phyloP scores from a whole-genome alignment of 805 yeast species.

The Ogataea glucozyma region DNA sequence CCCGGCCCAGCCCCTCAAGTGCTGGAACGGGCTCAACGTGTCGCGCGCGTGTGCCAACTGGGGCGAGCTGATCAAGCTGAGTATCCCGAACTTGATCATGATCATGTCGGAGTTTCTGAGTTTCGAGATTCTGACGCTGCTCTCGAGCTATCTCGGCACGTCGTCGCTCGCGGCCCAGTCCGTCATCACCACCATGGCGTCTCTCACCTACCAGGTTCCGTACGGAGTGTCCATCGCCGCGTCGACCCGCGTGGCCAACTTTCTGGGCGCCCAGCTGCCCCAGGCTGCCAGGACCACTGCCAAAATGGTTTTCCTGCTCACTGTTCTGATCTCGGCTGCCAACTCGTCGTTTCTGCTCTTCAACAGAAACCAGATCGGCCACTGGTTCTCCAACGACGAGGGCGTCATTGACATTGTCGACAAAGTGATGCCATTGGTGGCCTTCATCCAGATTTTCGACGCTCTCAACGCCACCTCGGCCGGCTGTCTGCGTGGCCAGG shows the following conservation, averaged over 20 bases:
- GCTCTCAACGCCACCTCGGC: slow-evolving; percentile 49
- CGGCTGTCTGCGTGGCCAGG: slow-evolving; percentile 60
- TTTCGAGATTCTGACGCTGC: slow-evolving; percentile 70
- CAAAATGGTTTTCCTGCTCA: slow-evolving; percentile 30
- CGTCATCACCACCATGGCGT: slow-evolving; percentile 66
- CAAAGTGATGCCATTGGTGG: slow-evolving; percentile 33
- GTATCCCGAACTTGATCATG: slow-evolving; percentile 75
- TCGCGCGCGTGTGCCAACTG: slow-evolving; percentile 52
- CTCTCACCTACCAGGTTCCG: slow-evolving; percentile 70
- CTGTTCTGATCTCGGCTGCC: slow-evolving; percentile 25
- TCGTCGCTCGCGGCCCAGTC: slow-evolving; percentile 72
- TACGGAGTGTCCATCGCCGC: slow-evolving; percentile 76
- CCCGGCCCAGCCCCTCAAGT: slow-evolving; percentile 36
- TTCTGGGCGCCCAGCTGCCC: slow-evolving; percentile 56
- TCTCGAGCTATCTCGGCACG: slow-evolving; percentile 66
- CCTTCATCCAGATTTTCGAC: slow-evolving; percentile 49
- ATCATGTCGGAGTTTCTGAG: slow-evolving; percentile 80
- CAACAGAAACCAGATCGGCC: slow-evolving; percentile 29
- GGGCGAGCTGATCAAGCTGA: slow-evolving; percentile 61
- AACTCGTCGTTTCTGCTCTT: slow-evolving; percentile 30
- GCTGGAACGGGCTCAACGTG: slow-evolving; percentile 38
- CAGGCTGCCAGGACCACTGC: slow-evolving; percentile 33
- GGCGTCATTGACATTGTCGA: slow-evolving; percentile 30
- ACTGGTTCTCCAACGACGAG: slow-evolving; percentile 34
- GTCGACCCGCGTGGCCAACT: slow-evolving; percentile 76